Base-by-base conservation (phyloP, 2,329 filamentous ascomycete species). In the Paecilomyces variotii region DNA sequence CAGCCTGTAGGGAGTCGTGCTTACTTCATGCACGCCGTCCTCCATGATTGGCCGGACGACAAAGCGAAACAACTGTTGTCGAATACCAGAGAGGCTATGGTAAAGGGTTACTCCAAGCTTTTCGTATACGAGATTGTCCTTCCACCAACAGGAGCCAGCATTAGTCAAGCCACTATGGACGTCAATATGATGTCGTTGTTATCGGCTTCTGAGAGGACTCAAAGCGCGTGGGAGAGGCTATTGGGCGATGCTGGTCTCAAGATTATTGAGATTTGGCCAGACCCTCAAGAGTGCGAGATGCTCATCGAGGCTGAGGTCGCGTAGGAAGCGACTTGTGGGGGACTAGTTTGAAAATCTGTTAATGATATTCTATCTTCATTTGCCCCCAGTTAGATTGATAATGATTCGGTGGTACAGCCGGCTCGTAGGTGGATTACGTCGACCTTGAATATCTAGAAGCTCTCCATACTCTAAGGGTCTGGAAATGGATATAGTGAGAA, bases 121-220 rank as follows among this genome's bases (percentile, higher is more conserved):
- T 58, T 78, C 0, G 66, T 76, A 32, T 72, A 76, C 26, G 75
- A 78, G 45, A 68, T 73, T 28, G 71, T 77, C 1, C 61, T 78
- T 4, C 74, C 75, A 0, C 62, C 68, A 2, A 70, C 61, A 11
- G 69, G 69, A 0, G 71, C 71, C 6, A 70, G 66, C 19, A 69
- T 65, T 24, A 61, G 63, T 7, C 67, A 70, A 54, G 65, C 69
- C 1, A 71, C 68, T 1, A 63, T 74, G 63, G 75, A 78, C 52
- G 62, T 74, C 53, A 56, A 69, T 51, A 70, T 76, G 70, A 73
- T 76, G 74, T 60, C 81, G 76, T 57, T 78, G 79, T 53, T 78
- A 73, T 75, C 75, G 76, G 77, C 73, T 25, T 59, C 64, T 0
- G 71, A 74, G 57, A 64, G 72, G 7, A 74, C 66, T 2, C 63